Evolutionary conservation across 106 monocot genomes (phyloP).

Genomic region (Iris macrosiphon): DNA sequence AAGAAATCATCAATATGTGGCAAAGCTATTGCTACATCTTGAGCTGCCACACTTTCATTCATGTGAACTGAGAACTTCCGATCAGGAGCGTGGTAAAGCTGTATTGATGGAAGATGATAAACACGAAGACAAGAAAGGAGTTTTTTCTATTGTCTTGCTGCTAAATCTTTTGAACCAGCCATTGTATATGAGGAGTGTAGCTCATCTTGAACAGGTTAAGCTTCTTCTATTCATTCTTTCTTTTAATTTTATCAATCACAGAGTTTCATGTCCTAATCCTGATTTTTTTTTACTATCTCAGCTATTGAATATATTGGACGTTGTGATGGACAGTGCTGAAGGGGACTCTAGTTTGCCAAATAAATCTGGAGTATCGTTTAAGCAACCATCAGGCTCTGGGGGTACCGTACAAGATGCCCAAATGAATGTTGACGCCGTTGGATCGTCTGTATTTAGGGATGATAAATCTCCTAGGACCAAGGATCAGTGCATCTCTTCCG

Average conservation of each 20-base stretch:
- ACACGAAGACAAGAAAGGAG: conserved; percentile 28
- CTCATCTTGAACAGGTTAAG: conserved; percentile 93
- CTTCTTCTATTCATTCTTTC: neutral
- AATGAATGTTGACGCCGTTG: conserved; percentile 11
- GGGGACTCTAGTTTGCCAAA: conserved; percentile 36
- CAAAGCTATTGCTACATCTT: conserved; percentile 81
- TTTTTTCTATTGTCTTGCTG: conserved; percentile 62
- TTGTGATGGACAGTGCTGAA: conserved; percentile 77
- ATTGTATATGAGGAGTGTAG: conserved; percentile 88
- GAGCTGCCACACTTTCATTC: conserved; percentile 36
- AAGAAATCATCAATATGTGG: conserved; percentile 78
- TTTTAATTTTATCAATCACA: neutral
- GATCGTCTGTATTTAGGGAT: conserved; percentile 3
- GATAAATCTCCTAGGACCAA: conserved; percentile 6
- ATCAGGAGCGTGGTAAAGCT: conserved; percentile 73
- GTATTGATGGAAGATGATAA: conserved; percentile 69
- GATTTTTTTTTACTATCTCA: conserved; percentile 16
- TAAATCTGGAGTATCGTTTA: conserved; percentile 34
- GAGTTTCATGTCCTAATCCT: neutral
- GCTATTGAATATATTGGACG: conserved; percentile 93
- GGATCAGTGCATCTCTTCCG: conserved; percentile 26
- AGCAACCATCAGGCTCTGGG: conserved; percentile 25
- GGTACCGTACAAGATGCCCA: conserved; percentile 8
- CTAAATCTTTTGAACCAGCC: conserved; percentile 83
- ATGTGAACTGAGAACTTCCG: conserved; percentile 8